A percentile compares a stretch with the other conserved stretches of the same genome.
Evolutionary conservation across 2,329 filamentous ascomycete genomes (phyloP).

Genomic region (Cyclaneusma minus): DNA sequence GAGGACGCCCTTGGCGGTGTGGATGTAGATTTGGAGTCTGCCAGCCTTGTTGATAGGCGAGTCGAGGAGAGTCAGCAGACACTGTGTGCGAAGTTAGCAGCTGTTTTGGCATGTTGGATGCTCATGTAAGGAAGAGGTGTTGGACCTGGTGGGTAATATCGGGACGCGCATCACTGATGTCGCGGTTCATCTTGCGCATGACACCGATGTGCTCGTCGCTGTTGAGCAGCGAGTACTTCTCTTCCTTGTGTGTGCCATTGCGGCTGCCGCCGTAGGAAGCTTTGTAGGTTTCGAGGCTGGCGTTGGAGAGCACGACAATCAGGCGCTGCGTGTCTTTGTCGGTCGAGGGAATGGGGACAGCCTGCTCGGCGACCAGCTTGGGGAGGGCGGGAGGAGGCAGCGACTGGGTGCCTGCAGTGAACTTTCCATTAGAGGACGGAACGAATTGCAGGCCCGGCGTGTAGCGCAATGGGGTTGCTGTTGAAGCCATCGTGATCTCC

Average conservation of each 20-base stretch:
- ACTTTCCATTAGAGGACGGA: too few relatives aligned
- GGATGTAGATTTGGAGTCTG: slow-evolving; percentile 95
- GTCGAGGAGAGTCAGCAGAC: slow-evolving; percentile 88
- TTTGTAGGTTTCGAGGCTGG: slow-evolving; percentile 94
- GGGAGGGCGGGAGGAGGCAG: slow-evolving; percentile 83
- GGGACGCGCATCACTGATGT: slow-evolving; percentile 92
- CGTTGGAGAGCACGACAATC: slow-evolving; percentile 93
- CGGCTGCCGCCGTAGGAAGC: slow-evolving; percentile 59
- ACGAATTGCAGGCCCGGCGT: too few relatives aligned
- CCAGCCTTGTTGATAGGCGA: slow-evolving; percentile 98
- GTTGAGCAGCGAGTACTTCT: slow-evolving; percentile 95
- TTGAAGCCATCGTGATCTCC: too few relatives aligned
- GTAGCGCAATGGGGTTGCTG: too few relatives aligned
- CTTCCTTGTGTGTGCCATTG: slow-evolving; percentile 50
- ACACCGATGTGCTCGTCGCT: slow-evolving; percentile 98
- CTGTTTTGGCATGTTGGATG: slow-evolving; percentile 30
- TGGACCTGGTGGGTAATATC: slow-evolving; percentile 97
- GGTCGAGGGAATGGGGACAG: slow-evolving; percentile 63
- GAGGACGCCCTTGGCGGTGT: slow-evolving; percentile 90
- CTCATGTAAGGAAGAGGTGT: slow-evolving; percentile 15
- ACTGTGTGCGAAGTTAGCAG: slow-evolving; percentile 38
- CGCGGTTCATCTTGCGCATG: slow-evolving; percentile 98
- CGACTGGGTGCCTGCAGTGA: slow-evolving; percentile 67
- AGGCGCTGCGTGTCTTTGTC: slow-evolving; percentile 87
- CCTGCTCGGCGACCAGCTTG: slow-evolving; percentile 85